These are phyloP conservation scores for Eucalyptus pauciflora DNA, from an alignment of 345 rosid species.

Conservation along the genomic window DNA sequence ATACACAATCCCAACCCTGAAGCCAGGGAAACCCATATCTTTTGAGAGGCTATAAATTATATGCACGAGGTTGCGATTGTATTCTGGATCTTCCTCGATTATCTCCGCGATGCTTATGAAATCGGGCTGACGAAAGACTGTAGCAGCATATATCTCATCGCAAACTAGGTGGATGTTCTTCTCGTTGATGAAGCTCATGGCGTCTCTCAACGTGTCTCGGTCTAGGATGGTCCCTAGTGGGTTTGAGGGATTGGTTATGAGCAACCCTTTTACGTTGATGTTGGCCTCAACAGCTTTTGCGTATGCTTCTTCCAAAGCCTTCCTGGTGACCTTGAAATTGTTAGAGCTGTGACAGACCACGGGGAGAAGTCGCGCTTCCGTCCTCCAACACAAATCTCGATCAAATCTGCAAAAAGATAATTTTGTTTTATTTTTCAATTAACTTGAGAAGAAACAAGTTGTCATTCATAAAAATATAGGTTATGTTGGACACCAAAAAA, in stretches of 20 bases:
- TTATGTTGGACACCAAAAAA: too few species aligned
- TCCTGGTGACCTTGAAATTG: slow-evolving; percentile 54
- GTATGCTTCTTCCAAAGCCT: slow-evolving; percentile 69
- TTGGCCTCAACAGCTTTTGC: slow-evolving; percentile 32
- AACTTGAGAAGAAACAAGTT: neutral
- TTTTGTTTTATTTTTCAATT: neutral
- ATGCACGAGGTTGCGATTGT: slow-evolving; percentile 58
- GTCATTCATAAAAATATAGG: neutral
- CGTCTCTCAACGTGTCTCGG: slow-evolving; percentile 36
- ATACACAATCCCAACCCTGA: slow-evolving; percentile 77
- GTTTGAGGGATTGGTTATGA: slow-evolving; percentile 87
- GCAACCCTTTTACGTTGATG: slow-evolving; percentile 64
- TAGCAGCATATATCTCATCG: slow-evolving; percentile 90
- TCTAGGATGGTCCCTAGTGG: slow-evolving; percentile 75
- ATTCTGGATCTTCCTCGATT: slow-evolving; percentile 30
- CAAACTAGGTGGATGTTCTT: slow-evolving; percentile 77
- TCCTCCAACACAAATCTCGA: slow-evolving; percentile 93
- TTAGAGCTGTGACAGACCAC: slow-evolving; percentile 58
- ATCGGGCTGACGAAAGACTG: slow-evolving; percentile 48
- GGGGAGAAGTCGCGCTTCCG: slow-evolving; percentile 64
- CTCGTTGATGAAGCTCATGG: slow-evolving; percentile 57
- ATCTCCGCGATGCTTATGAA: slow-evolving; percentile 69
- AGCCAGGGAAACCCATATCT: slow-evolving; percentile 95
- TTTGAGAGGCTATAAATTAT: slow-evolving; percentile 85
- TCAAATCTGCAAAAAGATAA: slow-evolving; percentile 49